Percentiles rank a stretch among this genome's conserved stretches.
Conservation (phyloP, 163 green algal species). For the Volvox carteri region DNA sequence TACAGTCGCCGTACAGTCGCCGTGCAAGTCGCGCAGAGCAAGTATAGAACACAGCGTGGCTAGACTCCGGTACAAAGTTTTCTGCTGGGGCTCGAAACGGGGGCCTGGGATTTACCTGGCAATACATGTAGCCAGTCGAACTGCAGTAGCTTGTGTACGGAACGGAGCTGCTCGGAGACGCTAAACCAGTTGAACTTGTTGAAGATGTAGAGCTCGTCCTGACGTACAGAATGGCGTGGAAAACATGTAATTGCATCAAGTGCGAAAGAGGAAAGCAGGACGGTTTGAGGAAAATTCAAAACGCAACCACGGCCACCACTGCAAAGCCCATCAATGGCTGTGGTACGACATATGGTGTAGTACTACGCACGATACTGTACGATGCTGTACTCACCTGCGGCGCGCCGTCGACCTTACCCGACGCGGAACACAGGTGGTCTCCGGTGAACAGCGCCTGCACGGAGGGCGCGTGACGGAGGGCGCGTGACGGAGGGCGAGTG, state of each 20-base stretch:
- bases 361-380: no score
- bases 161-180: slow-evolving; percentile 67
- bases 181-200: slow-evolving; percentile 71
- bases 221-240: background rate
- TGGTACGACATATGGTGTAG: no score
- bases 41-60: no score
- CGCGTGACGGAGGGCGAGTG: background rate
- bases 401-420: background rate
- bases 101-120: slow-evolving; percentile 21
- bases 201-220: slow-evolving; percentile 46
- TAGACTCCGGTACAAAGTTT: no score
- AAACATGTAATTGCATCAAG: background rate
- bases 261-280: background rate
- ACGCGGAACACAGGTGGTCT: slow-evolving; percentile 39
- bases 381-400: slow-evolving; percentile 3
- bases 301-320: no score
- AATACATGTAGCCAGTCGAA: slow-evolving; percentile 59
- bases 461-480: background rate
- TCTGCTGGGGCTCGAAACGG: no score
- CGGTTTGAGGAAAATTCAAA: no score
- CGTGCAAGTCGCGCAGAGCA: no score
- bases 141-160: slow-evolving; percentile 47
- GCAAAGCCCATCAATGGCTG: no score
- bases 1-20: no score
- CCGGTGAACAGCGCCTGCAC: slow-evolving; percentile 18